Conservation (phyloP, 257 asterid species). For the Primulina tabacum region DNA sequence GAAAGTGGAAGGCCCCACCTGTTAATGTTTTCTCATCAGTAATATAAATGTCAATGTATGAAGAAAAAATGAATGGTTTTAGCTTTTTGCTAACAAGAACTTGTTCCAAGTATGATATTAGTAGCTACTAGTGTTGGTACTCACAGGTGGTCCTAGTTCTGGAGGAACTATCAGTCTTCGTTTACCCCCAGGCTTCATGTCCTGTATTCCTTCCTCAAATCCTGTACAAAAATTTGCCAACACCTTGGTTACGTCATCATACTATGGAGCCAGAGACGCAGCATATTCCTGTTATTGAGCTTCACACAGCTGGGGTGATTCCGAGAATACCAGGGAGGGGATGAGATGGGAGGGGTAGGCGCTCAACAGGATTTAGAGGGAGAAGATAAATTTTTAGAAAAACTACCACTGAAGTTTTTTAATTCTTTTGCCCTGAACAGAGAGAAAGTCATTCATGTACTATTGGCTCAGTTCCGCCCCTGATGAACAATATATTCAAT, state of each 20-base stretch:
- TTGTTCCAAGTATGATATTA: not conserved
- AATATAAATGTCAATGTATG: not conserved
- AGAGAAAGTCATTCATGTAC: not conserved
- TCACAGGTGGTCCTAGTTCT: conserved; percentile 96
- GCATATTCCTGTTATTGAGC: not conserved
- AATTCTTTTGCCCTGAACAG: not conserved
- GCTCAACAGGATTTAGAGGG: not conserved
- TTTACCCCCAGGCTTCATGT: conserved; percentile 95
- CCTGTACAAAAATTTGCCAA: conserved; percentile 42
- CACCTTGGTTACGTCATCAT: conserved; percentile 17
- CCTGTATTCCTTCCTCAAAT: conserved; percentile 92
- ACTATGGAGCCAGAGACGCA: not conserved
- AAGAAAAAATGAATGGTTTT: conserved; percentile 6
- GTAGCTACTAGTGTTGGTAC: conserved; percentile 22
- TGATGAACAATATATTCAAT: not conserved
- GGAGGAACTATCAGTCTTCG: conserved; percentile 93
- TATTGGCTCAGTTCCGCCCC: not conserved
- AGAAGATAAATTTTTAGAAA: not conserved
- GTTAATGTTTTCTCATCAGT: conserved; percentile 17
- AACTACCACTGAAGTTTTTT: not conserved
- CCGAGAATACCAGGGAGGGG: not conserved
- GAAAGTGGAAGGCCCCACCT: conserved; percentile 98
- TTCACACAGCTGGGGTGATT: not conserved
- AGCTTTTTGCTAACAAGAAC: not conserved
- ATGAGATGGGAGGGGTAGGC: not conserved